These are phyloP conservation scores for Xanthoconium stramineum DNA, from an alignment of 768 basidiomycete species.

Conservation along the genomic window DNA sequence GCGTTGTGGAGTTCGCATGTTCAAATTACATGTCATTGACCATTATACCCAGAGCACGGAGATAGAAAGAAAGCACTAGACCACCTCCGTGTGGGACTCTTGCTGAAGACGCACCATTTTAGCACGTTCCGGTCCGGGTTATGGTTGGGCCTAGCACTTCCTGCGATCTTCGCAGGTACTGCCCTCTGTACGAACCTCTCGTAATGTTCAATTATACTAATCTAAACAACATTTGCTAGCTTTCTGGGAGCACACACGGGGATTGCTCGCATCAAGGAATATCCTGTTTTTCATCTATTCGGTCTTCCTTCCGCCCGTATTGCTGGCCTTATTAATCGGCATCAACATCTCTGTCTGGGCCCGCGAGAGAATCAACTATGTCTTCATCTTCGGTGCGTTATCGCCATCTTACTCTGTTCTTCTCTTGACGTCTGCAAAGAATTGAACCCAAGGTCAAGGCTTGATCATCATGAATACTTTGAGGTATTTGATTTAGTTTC, in stretches of 20 bases:
- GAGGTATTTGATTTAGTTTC: constrained; percentile 43
- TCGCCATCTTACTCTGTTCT: background rate
- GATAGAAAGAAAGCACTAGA: constrained; percentile 74
- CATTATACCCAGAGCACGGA: constrained; percentile 48
- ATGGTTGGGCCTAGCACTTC: constrained; percentile 67
- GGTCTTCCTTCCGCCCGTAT: constrained; percentile 64
- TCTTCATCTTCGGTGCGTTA: constrained; percentile 80
- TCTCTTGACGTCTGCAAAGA: constrained; percentile 39
- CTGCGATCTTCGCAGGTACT: constrained; percentile 63
- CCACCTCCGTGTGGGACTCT: constrained; percentile 54
- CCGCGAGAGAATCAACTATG: constrained; percentile 78
- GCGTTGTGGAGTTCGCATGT: background rate
- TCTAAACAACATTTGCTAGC: constrained; percentile 36
- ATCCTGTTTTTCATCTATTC: constrained; percentile 78
- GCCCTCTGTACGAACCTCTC: constrained; percentile 43
- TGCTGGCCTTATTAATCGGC: constrained; percentile 77
- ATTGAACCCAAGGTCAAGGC: constrained; percentile 61
- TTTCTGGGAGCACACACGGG: constrained; percentile 50
- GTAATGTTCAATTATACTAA: background rate
- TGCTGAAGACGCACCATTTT: constrained; percentile 59
- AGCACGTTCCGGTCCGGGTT: constrained; percentile 75
- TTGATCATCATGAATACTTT: constrained; percentile 78
- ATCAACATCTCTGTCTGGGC: constrained; percentile 83
- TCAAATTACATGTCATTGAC: background rate
- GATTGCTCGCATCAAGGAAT: constrained; percentile 63